phyloP scores from a whole-genome alignment of 352 stramenopile species.

The Globisporangium heterothallicum region DNA sequence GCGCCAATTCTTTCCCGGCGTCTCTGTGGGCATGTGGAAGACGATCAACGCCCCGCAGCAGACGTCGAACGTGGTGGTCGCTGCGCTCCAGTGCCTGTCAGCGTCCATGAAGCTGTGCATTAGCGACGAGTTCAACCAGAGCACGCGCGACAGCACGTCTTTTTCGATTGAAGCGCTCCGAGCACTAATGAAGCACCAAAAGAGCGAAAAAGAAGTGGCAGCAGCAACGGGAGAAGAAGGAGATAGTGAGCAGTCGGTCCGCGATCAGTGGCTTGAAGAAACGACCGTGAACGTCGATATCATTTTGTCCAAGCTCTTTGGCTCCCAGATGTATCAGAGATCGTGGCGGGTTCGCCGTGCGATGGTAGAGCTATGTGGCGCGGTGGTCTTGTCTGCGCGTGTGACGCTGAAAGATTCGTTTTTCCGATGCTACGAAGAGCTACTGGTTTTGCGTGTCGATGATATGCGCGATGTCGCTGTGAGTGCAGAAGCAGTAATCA shows the following conservation, averaged over 20 bases:
- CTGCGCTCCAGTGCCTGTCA: conserved; percentile 51
- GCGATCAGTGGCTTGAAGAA: conserved; percentile 51
- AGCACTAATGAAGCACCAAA: conserved; percentile 3
- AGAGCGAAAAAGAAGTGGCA: not conserved
- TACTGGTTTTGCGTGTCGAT: conserved; percentile 63
- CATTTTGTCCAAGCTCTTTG: conserved; percentile 57
- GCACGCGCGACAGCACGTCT: not conserved
- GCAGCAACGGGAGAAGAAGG: not conserved
- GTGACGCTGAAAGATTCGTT: conserved; percentile 46
- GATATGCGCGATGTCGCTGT: conserved; percentile 27
- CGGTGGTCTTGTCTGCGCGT: conserved; percentile 50
- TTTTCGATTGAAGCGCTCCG: conserved; percentile 17
- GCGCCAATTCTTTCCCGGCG: conserved; percentile 66
- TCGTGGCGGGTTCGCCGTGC: conserved; percentile 64
- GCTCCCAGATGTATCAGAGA: conserved; percentile 20
- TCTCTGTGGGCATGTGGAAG: conserved; percentile 61
- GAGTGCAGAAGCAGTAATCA: conserved; percentile 14
- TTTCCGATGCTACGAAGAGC: conserved; percentile 73
- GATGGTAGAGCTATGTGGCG: conserved; percentile 53
- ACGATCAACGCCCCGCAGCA: conserved; percentile 59
- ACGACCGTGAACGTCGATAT: conserved; percentile 61
- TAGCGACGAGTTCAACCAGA: conserved; percentile 14
- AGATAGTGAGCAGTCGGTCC: not conserved
- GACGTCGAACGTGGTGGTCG: conserved; percentile 54
- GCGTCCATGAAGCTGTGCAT: conserved; percentile 30